Evolutionary conservation across 148 eudicot genomes (phyloP), one percentile per base, ranked within the genome.

Genomic region (Vaccinium darrowii): DNA sequence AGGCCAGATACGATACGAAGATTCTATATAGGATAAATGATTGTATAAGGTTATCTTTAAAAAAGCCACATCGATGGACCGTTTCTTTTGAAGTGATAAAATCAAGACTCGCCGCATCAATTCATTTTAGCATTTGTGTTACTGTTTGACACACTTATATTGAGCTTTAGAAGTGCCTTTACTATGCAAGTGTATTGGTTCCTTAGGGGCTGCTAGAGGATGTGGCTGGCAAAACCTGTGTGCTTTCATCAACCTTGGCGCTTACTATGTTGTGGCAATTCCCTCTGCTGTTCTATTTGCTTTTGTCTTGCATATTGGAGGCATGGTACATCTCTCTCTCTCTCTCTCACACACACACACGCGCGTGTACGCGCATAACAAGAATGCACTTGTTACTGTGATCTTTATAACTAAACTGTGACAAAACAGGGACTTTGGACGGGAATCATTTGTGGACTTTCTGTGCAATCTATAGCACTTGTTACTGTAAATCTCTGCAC

Each of bases 191-290:
- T 73, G 77, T 16, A 7, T 18, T 80, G 33, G 67, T 0, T 23
- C 83, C 56, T 72, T 19, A 93, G 97, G 97, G 49, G 92, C 93
- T 78, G 93, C 94, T 52, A 90, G 94, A 92, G 97, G 94, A 9
- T 92, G 93, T 82, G 93, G 94, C 16, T 91, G 94, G 94, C 94
- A 94, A 85, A 91, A 88, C 8, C 81, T 91, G 71, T 94, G 94
- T 81, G 82, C 92, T 30, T 27, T 85, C 62, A 88, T 92, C 76
- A 92, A 92, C 84, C 90, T 94, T 53, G 93, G 90, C 56, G 97
- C 97, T 56, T 94, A 94, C 82, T 94, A 92, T 80, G 63, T 87
- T 74, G 92, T 91, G 80, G 93, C 89, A 54, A 78, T 92, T 82
- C 96, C 96, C 19, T 90, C 69, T 84, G 91, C 94, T 80, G 85